These are phyloP conservation scores for Brassica nigra DNA, from an alignment of 345 rosid genomes.

Conservation along the genomic window DNA sequence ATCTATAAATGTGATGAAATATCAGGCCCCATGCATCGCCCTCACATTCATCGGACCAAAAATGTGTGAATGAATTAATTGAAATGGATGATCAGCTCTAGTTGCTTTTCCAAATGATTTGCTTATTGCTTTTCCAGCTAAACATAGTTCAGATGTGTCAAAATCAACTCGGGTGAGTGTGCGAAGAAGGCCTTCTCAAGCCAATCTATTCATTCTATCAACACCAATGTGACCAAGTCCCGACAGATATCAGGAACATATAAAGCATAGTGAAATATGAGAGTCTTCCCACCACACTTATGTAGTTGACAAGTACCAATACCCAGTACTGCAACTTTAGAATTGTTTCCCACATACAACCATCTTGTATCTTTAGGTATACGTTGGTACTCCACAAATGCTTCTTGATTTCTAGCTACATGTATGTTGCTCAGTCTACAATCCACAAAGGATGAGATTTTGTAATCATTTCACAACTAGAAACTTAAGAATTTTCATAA, in stretches of 20 bases:
- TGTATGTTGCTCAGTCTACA: constrained; percentile 13
- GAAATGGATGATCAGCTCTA: neutral
- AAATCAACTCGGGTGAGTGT: neutral
- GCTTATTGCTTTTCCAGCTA: neutral
- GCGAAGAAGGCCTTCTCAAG: neutral
- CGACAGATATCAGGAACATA: neutral
- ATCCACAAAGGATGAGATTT: constrained; percentile 22
- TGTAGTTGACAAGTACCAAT: neutral
- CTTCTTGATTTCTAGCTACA: neutral
- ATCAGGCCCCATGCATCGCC: neutral
- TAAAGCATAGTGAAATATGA: neutral
- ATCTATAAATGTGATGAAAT: neutral
- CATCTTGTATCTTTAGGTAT: constrained; percentile 11
- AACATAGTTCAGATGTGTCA: neutral
- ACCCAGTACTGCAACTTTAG: neutral
- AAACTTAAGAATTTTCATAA: neutral
- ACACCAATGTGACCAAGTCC: neutral
- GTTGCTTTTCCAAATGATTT: neutral
- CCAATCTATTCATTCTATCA: neutral
- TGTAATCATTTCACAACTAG: neutral
- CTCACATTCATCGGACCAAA: neutral
- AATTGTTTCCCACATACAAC: neutral
- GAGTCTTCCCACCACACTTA: neutral
- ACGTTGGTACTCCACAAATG: neutral
- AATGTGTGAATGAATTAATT: neutral